Evolutionary conservation across 768 basidiomycete genomes (phyloP).

Genomic region (Pleurotus ostreatus): DNA sequence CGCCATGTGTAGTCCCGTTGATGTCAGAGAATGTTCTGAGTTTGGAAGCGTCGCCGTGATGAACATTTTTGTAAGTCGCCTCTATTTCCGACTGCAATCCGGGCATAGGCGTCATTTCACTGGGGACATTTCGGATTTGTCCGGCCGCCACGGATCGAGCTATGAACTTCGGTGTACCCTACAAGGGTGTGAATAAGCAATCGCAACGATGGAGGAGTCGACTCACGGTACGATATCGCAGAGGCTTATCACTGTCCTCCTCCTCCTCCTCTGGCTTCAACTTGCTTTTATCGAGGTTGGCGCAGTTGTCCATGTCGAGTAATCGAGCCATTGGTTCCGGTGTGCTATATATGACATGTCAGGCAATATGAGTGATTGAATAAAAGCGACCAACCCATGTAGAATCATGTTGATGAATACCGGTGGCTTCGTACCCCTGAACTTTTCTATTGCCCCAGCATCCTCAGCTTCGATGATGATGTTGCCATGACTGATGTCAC

Average conservation of each 20-base stretch:
- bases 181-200: background rate
- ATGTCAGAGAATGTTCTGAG: no score
- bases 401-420: background rate
- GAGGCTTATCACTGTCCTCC: background rate
- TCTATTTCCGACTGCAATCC: background rate
- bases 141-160: slow-evolving; percentile 7
- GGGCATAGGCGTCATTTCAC: background rate
- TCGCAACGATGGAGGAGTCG: background rate
- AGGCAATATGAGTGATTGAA: background rate
- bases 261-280: background rate
- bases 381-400: no score
- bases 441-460: background rate
- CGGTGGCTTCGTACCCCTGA: background rate
- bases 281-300: no score
- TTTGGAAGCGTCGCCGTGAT: background rate
- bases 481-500: slow-evolving; percentile 2
- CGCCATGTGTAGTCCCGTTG: no score
- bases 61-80: background rate
- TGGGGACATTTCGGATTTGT: background rate
- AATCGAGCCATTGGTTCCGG: background rate
- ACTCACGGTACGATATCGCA: background rate
- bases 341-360: background rate
- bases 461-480: background rate
- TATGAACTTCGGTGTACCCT: slow-evolving; percentile 7
- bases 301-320: background rate